Evolutionary conservation across 495 filamentous ascomycete genomes (phyloP).

Genomic region (Rusavskia elegans): DNA sequence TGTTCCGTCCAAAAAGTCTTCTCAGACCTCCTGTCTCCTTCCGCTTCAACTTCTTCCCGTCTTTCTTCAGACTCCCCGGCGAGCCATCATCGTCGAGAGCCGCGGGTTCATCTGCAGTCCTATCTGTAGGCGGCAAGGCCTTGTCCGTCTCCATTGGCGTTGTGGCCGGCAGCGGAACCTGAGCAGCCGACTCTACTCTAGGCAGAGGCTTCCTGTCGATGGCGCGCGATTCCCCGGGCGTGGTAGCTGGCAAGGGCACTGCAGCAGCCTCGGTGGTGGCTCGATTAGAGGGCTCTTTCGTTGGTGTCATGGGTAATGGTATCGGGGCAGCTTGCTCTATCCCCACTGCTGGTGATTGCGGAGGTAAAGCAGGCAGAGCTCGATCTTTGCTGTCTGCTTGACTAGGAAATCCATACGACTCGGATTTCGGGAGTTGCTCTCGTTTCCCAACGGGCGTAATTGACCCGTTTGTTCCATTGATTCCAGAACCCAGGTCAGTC

Average conservation of each 20-base stretch:
- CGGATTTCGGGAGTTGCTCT: conserved; percentile 10
- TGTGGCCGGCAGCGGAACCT: neutral
- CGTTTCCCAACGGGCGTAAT: conserved; percentile 10
- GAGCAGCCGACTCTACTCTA: neutral
- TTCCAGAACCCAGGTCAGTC: conserved; percentile 10
- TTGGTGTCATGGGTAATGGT: conserved; percentile 13
- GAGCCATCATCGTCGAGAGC: neutral
- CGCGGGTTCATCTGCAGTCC: conserved; percentile 5
- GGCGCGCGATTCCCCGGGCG: conserved; percentile 2
- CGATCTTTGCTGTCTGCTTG: conserved; percentile 6
- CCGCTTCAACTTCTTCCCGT: conserved; percentile 29
- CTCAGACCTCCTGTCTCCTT: conserved; percentile 30
- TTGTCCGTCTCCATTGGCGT: conserved; percentile 10
- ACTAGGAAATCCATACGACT: conserved; percentile 12
- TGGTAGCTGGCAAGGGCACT: conserved; percentile 15
- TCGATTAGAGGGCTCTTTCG: conserved; percentile 11
- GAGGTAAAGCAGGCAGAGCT: conserved; percentile 13
- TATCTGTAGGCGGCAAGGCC: conserved; percentile 13
- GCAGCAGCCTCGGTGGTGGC: conserved; percentile 18
- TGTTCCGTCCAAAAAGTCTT: conserved; percentile 34
- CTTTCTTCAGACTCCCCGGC: conserved; percentile 9
- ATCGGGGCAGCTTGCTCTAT: conserved; percentile 8
- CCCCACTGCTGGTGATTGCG: conserved; percentile 10
- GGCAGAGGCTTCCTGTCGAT: neutral
- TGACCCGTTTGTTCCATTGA: conserved; percentile 7